Percentiles rank a stretch among this genome's conserved stretches.
Evolutionary conservation across 2,329 filamentous ascomycete genomes (phyloP).

Genomic region (Aspergillus texensis): DNA sequence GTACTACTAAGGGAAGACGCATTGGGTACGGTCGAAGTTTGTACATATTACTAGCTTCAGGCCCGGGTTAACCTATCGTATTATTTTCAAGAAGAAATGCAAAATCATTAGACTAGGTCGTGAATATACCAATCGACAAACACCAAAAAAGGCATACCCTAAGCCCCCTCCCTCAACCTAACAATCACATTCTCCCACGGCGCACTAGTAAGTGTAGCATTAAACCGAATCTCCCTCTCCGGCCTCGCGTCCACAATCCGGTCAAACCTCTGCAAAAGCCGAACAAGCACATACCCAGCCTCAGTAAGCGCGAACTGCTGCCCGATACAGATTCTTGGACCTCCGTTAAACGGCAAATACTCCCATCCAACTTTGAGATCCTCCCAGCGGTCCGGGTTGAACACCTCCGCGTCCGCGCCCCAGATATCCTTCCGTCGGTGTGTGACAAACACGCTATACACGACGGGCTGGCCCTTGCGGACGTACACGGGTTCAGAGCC

Average conservation of each 20-base stretch:
- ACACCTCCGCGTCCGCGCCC: constrained; percentile 53
- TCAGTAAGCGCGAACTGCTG: constrained; percentile 82
- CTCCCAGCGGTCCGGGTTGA: constrained; percentile 71
- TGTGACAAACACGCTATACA: constrained; percentile 71
- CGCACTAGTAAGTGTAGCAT: constrained; percentile 29
- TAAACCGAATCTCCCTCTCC: constrained; percentile 22
- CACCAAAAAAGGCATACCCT: not conserved
- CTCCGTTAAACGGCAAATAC: constrained; percentile 76
- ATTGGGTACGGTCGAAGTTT: no score
- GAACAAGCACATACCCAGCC: constrained; percentile 66
- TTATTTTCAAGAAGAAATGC: no score
- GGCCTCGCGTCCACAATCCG: constrained; percentile 51
- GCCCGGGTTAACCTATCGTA: no score
- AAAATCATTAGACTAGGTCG: no score
- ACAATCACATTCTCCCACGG: constrained; percentile 34
- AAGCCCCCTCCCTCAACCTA: constrained; percentile 30
- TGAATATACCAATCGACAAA: not conserved
- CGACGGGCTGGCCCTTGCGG: constrained; percentile 66
- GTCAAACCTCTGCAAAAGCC: constrained; percentile 73
- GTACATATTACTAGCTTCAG: no score
- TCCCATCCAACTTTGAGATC: constrained; percentile 66
- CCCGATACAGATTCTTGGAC: constrained; percentile 73
- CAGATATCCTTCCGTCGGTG: constrained; percentile 64
- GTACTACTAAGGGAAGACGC: no score
- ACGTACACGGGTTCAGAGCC: constrained; percentile 63